These are phyloP conservation scores for Ramaria sp. DNA, from an alignment of 768 basidiomycete genomes.

Conservation along the genomic window DNA sequence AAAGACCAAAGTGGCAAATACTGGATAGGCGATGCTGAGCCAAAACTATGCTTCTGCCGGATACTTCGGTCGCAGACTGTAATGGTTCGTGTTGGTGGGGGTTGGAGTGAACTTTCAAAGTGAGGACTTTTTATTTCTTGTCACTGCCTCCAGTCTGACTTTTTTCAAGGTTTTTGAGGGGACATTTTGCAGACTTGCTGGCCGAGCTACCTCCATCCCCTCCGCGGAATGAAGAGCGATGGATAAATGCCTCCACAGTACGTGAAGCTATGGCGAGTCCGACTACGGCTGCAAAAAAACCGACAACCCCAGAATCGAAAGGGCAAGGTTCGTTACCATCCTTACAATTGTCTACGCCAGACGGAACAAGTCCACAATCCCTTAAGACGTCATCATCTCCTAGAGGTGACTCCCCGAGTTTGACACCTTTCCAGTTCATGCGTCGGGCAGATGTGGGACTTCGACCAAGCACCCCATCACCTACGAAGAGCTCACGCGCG, in stretches of 20 bases:
- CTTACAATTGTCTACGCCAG: conserved; percentile 46
- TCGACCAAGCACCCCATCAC: conserved; percentile 37
- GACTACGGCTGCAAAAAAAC: conserved; percentile 20
- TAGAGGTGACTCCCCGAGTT: conserved; percentile 41
- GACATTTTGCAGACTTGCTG: conserved; percentile 78
- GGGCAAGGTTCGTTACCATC: conserved; percentile 42
- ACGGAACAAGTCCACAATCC: conserved; percentile 34
- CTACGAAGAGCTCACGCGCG: conserved; percentile 31
- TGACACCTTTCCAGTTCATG: conserved; percentile 78
- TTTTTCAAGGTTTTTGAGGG: conserved; percentile 65
- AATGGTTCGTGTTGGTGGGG: conserved; percentile 94
- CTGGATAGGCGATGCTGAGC: conserved; percentile 90
- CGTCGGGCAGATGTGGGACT: conserved; percentile 53
- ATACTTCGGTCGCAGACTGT: conserved; percentile 86
- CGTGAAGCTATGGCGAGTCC: conserved; percentile 40
- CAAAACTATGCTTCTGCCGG: conserved; percentile 84
- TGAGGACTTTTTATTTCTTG: conserved; percentile 26
- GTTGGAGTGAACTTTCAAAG: conserved; percentile 89
- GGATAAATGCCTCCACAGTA: conserved; percentile 74
- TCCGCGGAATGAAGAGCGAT: conserved; percentile 55
- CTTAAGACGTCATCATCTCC: conserved; percentile 44
- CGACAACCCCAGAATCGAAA: conserved; percentile 64
- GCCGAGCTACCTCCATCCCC: conserved; percentile 60
- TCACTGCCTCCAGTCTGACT: not conserved
- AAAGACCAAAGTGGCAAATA: conserved; percentile 90